A percentile compares a stretch with the other conserved stretches of the same genome.
These are phyloP conservation scores for Mychonastes homosphaera DNA, from an alignment of 139 green algal genomes.

Conservation along the genomic window DNA sequence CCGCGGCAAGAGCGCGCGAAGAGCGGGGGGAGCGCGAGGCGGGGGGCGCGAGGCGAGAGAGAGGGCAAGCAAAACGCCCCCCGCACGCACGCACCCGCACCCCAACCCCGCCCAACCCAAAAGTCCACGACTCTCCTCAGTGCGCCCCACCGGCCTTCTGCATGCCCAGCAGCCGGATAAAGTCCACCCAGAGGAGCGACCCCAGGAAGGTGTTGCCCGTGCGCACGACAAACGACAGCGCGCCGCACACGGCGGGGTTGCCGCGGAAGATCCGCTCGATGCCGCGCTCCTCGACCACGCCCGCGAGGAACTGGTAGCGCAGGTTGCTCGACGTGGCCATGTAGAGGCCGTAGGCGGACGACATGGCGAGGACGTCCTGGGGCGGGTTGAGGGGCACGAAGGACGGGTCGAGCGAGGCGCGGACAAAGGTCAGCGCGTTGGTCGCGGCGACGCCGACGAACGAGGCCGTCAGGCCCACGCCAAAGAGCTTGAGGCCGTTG, in stretches of 20 bases:
- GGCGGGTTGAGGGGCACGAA: constrained; percentile 53
- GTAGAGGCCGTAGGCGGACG: constrained; percentile 82
- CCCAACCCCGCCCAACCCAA: too few relatives aligned
- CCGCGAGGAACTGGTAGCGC: constrained; percentile 77
- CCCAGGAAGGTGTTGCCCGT: constrained; percentile 84
- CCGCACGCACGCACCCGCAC: too few relatives aligned
- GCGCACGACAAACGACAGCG: constrained; percentile 70
- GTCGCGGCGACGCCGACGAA: constrained; percentile 73
- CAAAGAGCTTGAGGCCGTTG: constrained; percentile 86
- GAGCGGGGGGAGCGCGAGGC: too few relatives aligned
- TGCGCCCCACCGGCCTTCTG: constrained; percentile 35
- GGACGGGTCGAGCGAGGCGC: constrained; percentile 57
- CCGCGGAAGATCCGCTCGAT: constrained; percentile 72
- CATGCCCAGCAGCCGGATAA: constrained; percentile 60
- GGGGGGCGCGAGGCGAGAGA: too few relatives aligned
- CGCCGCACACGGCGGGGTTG: constrained; percentile 49
- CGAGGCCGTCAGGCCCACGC: constrained; percentile 67
- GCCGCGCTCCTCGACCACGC: constrained; percentile 86
- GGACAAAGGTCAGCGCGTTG: constrained; percentile 61
- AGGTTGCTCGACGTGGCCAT: constrained; percentile 91
- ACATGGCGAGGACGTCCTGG: constrained; percentile 72
- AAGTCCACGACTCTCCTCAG: too few relatives aligned
- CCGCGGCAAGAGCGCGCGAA: too few relatives aligned
- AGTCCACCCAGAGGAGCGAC: constrained; percentile 90
- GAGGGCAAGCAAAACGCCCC: too few relatives aligned